These are phyloP conservation scores for Neurospora sp. DNA, from an alignment of 2,329 filamentous ascomycete genomes.

Conservation along the genomic window DNA sequence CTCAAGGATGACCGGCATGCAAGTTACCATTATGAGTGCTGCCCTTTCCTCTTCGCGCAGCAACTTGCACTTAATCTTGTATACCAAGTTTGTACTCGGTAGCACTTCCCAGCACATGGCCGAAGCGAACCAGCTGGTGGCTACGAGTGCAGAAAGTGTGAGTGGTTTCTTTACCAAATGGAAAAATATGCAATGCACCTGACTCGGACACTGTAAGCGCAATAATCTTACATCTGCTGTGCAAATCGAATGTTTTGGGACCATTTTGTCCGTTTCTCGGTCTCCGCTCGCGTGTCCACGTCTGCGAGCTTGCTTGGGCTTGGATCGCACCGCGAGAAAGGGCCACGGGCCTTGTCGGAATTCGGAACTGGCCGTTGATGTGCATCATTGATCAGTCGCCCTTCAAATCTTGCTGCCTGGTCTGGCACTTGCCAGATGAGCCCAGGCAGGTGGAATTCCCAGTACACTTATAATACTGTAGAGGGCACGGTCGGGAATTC, in stretches of 20 bases:
- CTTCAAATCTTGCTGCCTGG: not conserved
- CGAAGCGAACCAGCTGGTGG: not conserved
- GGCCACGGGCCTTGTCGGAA: not conserved
- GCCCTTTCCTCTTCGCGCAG: not conserved
- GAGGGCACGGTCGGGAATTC: not conserved
- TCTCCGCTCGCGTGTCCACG: not conserved
- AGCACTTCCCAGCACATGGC: not conserved
- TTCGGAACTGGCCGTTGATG: not conserved
- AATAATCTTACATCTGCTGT: not conserved
- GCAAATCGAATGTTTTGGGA: not conserved
- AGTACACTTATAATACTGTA: not conserved
- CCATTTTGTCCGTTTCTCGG: not conserved
- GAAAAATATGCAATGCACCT: not conserved
- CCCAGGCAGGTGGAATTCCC: not conserved
- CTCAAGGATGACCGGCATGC: not conserved
- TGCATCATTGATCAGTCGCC: not conserved
- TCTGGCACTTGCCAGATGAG: not conserved
- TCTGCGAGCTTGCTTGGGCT: not conserved
- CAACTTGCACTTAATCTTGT: too few species aligned
- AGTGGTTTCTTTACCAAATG: not conserved
- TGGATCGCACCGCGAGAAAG: not conserved
- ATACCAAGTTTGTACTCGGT: not conserved
- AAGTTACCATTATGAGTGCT: not conserved
- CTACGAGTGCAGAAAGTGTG: not conserved
- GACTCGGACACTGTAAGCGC: not conserved